These are phyloP conservation scores for Abelmoschus esculentus DNA, from an alignment of 345 rosid genomes.

Conservation along the genomic window DNA sequence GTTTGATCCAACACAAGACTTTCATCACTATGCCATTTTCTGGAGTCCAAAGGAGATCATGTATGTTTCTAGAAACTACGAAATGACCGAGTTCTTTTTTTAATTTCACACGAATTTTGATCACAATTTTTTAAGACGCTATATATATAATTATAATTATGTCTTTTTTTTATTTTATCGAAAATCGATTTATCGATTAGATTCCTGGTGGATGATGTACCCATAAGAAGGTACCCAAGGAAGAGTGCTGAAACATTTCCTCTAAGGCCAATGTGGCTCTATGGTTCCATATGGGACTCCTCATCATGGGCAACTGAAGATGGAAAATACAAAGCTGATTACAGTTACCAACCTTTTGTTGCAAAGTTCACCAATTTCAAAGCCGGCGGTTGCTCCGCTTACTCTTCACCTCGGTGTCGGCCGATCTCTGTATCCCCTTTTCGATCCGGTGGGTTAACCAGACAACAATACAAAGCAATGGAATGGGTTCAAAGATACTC, in stretches of 20 bases:
- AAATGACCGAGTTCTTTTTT: no score
- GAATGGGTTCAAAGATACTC: constrained; percentile 65
- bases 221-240: constrained; percentile 79
- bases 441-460: constrained; percentile 59
- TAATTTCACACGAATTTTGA: no score
- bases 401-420: constrained; percentile 45
- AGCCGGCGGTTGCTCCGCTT: constrained; percentile 75
- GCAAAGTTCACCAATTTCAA: constrained; percentile 66
- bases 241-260: constrained; percentile 77
- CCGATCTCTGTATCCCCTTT: constrained; percentile 61
- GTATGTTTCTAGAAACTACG: constrained; percentile 32
- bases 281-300: constrained; percentile 98
- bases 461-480: constrained; percentile 61
- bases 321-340: constrained; percentile 90
- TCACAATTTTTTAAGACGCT: no score
- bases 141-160: no score
- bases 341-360: constrained; percentile 76
- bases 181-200: constrained; percentile 36
- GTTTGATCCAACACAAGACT: constrained; percentile 82
- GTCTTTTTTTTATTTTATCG: no score
- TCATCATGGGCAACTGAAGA: constrained; percentile 97
- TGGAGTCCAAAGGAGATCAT: constrained; percentile 90
- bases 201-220: constrained; percentile 91
- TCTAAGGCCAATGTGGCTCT: constrained; percentile 85
- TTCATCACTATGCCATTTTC: constrained; percentile 84